Conservation (phyloP, 495 filamentous ascomycete genomes). For the Hypoxylon subgilvum region DNA sequence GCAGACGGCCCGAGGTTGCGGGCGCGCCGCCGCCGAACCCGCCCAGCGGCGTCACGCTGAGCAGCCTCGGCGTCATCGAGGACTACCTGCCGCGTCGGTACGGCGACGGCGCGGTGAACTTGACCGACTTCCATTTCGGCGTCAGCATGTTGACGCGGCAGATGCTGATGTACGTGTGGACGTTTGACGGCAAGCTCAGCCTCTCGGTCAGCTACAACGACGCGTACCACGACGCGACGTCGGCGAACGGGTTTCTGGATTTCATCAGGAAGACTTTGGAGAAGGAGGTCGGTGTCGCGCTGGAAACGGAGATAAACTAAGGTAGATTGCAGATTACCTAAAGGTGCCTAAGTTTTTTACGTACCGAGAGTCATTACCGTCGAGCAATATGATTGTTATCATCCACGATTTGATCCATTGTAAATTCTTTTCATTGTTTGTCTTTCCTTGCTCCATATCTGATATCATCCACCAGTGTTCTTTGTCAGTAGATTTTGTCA, state of each 20-base stretch:
- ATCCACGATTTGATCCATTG: no score
- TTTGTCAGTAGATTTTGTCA: no score
- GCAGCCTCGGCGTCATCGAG: slow-evolving; percentile 36
- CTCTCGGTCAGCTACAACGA: slow-evolving; percentile 36
- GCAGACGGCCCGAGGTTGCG: not conserved
- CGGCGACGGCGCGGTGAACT: slow-evolving; percentile 7
- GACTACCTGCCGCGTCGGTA: slow-evolving; percentile 10
- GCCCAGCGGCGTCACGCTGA: slow-evolving; percentile 27
- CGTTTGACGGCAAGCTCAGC: slow-evolving; percentile 30
- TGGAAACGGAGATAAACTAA: not conserved
- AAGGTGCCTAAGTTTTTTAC: no score
- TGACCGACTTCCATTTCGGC: slow-evolving; percentile 29
- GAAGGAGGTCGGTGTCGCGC: slow-evolving; percentile 14
- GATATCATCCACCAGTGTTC: no score
- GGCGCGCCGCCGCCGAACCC: slow-evolving; percentile 20
- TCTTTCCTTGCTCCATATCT: no score
- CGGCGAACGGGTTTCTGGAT: slow-evolving; percentile 1
- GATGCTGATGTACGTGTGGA: slow-evolving; percentile 34
- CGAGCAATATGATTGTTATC: no score
- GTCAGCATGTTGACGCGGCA: slow-evolving; percentile 35
- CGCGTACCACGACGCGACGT: slow-evolving; percentile 18
- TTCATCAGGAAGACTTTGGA: slow-evolving; percentile 10
- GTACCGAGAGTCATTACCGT: no score
- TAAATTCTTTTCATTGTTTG: no score
- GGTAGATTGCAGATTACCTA: not conserved